Conservation (phyloP, 1,284 basidiomycete genomes). For the Cutaneotrichosporon arboriforme region DNA sequence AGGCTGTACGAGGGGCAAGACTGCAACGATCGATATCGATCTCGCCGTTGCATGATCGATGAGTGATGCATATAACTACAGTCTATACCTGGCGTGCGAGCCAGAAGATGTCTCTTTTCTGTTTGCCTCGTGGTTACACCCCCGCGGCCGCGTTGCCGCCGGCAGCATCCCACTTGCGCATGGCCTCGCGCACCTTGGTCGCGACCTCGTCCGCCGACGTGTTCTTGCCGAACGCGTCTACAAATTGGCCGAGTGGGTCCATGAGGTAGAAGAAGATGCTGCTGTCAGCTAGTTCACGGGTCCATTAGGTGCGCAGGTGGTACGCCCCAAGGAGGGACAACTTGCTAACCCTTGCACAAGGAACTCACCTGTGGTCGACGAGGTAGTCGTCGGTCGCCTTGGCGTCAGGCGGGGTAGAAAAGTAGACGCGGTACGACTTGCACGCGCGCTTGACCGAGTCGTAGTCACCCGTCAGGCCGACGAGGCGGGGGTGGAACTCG, state of each 20-base stretch:
- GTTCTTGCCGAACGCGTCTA: conserved; percentile 92
- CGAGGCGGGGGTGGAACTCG: conserved; percentile 86
- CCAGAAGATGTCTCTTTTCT: background rate
- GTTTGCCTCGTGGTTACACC: conserved; percentile 17
- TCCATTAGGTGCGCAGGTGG: too few relatives aligned
- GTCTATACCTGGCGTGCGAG: background rate
- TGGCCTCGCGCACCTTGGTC: conserved; percentile 52
- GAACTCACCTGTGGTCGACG: conserved; percentile 67
- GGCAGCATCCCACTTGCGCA: conserved; percentile 52
- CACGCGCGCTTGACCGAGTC: conserved; percentile 80
- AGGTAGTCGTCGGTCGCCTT: conserved; percentile 80
- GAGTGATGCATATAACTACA: conserved; percentile 9
- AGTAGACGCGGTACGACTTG: conserved; percentile 96
- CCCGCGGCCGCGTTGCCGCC: conserved; percentile 43
- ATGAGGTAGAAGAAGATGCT: conserved; percentile 95
- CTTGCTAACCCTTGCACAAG: conserved; percentile 4
- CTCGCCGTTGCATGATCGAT: background rate
- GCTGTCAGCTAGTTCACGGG: too few relatives aligned
- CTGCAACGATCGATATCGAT: too few relatives aligned
- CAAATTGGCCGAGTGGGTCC: conserved; percentile 91
- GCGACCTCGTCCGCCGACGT: conserved; percentile 65
- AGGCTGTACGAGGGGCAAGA: too few relatives aligned
- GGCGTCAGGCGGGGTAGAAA: conserved; percentile 84
- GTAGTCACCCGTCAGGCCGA: conserved; percentile 84
- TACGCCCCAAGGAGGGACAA: background rate